Evolutionary conservation across 805 yeast species (phyloP).

Genomic region (Ogataea minuta): DNA sequence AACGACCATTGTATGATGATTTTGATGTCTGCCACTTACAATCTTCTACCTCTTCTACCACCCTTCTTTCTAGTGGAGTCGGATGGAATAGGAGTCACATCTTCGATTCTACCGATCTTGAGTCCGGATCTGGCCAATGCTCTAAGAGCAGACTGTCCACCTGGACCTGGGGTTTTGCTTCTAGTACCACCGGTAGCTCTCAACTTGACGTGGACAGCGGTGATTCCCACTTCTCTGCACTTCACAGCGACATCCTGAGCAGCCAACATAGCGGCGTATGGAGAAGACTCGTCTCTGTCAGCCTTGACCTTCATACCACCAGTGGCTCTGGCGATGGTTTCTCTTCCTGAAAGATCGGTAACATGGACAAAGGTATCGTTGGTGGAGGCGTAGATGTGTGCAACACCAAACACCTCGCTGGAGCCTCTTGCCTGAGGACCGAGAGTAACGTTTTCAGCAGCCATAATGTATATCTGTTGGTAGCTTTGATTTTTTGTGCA

Average conservation of each 20-base stretch:
- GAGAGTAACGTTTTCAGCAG: conserved; percentile 55
- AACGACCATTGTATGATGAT: conserved; percentile 10
- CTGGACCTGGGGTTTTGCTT: conserved; percentile 99
- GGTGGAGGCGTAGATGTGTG: conserved; percentile 99
- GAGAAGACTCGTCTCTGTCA: conserved; percentile 99
- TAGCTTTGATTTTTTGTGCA: conserved; percentile 11
- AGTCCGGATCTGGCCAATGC: conserved; percentile 99
- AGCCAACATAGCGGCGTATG: conserved; percentile 99
- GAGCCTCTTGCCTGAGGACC: conserved; percentile 94
- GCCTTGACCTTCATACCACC: conserved; percentile 99
- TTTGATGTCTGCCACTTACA: conserved; percentile 32
- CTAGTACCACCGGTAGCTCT: conserved; percentile 99
- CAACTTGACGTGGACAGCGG: conserved; percentile 98
- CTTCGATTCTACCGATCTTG: conserved; percentile 99
- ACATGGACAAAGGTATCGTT: conserved; percentile 99
- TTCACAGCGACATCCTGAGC: conserved; percentile 99
- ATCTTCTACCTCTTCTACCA: conserved; percentile 99
- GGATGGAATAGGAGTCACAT: conserved; percentile 99
- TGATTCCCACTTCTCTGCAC: conserved; percentile 99
- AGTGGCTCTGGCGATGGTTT: conserved; percentile 99
- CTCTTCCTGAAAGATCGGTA: conserved; percentile 99
- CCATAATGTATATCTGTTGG: conserved; percentile 11
- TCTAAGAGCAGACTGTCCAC: conserved; percentile 99
- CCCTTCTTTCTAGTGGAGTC: conserved; percentile 99
- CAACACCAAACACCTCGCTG: conserved; percentile 99